phyloP scores from a whole-genome alignment of 768 basidiomycete genomes.

The Leccinum longicurvipes region DNA sequence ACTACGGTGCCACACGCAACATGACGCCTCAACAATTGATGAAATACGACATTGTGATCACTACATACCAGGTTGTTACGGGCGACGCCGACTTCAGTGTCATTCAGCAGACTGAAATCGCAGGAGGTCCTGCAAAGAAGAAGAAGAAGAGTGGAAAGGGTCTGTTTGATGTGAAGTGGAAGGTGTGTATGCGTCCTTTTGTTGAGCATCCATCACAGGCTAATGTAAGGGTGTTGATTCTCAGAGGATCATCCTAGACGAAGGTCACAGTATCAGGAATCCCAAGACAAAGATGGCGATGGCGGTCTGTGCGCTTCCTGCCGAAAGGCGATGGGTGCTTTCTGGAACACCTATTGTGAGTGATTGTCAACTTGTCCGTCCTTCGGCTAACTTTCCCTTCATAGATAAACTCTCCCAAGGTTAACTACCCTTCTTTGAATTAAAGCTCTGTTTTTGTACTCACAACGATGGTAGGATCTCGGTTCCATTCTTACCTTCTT shows the following conservation, averaged over 20 bases:
- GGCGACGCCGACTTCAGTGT: conserved; percentile 44
- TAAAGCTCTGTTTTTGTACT: background rate
- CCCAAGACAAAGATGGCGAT: conserved; percentile 80
- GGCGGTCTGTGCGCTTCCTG: conserved; percentile 58
- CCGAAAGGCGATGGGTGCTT: conserved; percentile 76
- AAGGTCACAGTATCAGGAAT: conserved; percentile 87
- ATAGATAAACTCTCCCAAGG: conserved; percentile 78
- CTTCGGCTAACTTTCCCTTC: background rate
- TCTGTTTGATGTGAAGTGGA: conserved; percentile 77
- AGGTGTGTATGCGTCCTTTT: conserved; percentile 42
- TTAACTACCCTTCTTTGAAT: conserved; percentile 21
- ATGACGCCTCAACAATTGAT: conserved; percentile 57
- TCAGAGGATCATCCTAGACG: conserved; percentile 79
- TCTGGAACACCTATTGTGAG: conserved; percentile 89
- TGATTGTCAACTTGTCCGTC: conserved; percentile 3
- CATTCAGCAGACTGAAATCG: conserved; percentile 6
- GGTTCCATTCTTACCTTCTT: conserved; percentile 85
- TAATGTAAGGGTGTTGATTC: background rate
- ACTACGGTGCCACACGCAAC: conserved; percentile 68
- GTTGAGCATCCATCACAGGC: background rate
- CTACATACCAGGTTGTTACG: conserved; percentile 74
- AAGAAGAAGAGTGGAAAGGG: conserved; percentile 58
- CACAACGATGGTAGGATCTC: conserved; percentile 57
- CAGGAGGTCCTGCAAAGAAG: conserved; percentile 37
- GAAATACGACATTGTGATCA: conserved; percentile 74